Percentiles rank a stretch among this genome's conserved stretches.
Evolutionary conservation across 2,329 filamentous ascomycete species (phyloP).

Genomic region (Keithomyces neogunnii): DNA sequence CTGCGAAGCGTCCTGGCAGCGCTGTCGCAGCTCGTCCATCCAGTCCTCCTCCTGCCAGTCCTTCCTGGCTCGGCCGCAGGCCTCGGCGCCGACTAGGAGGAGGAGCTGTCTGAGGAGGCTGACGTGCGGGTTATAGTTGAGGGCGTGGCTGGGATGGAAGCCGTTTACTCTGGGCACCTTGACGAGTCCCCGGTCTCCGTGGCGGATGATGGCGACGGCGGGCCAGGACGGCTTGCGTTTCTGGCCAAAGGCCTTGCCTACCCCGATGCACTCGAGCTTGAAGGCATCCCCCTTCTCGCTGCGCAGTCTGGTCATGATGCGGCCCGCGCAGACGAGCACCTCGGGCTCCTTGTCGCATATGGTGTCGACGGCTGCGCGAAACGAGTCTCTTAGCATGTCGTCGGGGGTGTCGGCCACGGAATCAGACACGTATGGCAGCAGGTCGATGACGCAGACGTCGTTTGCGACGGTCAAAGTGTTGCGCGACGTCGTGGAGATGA

Average conservation of each 20-base stretch:
- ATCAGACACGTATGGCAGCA: conserved; percentile 7
- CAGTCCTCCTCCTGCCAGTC: conserved; percentile 6
- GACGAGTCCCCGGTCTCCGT: background rate
- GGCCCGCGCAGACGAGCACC: conserved; percentile 10
- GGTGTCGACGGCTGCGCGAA: background rate
- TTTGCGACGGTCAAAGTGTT: conserved; percentile 5
- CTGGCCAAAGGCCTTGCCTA: conserved; percentile 7
- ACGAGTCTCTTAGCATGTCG: conserved; percentile 1
- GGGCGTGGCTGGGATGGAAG: conserved; percentile 12
- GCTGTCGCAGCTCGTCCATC: conserved; percentile 6
- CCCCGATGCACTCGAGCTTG: conserved; percentile 7
- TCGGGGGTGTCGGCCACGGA: background rate
- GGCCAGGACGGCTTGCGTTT: background rate
- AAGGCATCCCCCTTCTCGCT: conserved; percentile 6
- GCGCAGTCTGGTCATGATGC: conserved; percentile 4
- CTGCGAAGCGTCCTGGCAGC: background rate
- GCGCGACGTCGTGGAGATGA: conserved; percentile 7
- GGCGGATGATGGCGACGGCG: background rate
- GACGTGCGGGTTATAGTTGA: conserved; percentile 10
- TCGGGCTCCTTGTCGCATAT: conserved; percentile 8
- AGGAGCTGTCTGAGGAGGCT: conserved; percentile 9
- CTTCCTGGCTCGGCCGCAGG: conserved; percentile 2
- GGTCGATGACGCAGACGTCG: conserved; percentile 8
- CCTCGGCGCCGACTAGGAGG: conserved; percentile 5
- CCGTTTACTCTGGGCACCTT: conserved; percentile 9